phyloP scores from a whole-genome alignment of 1,284 basidiomycete species.

The Lentinula novae-zelandiae region DNA sequence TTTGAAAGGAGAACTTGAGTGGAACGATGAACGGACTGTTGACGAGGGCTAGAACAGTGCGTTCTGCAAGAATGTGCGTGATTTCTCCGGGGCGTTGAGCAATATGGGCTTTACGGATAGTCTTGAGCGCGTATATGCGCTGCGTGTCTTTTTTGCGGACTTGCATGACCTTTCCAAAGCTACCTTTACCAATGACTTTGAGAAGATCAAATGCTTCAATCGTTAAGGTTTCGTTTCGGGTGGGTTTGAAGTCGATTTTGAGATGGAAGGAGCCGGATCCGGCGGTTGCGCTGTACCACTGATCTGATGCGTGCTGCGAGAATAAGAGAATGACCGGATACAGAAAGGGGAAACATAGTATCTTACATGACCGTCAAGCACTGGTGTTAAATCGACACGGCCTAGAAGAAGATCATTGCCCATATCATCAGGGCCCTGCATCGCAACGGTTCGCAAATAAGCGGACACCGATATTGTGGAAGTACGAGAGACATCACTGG shows the following conservation, averaged over 20 bases:
- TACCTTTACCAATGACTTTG: conserved; percentile 98
- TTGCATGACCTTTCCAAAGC: conserved; percentile 98
- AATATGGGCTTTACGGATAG: conserved; percentile 98
- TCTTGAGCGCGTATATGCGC: conserved; percentile 98
- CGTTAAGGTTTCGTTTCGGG: conserved; percentile 78
- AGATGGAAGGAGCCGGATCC: conserved; percentile 93
- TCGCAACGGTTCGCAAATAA: conserved; percentile 76
- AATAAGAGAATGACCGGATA: neutral
- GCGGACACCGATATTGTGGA: conserved; percentile 88
- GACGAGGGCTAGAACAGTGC: conserved; percentile 94
- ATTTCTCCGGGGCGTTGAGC: conserved; percentile 95
- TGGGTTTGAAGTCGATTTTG: conserved; percentile 91
- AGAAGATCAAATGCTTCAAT: conserved; percentile 97
- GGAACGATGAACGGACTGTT: conserved; percentile 99
- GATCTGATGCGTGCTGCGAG: conserved; percentile 63
- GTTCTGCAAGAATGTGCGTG: conserved; percentile 96
- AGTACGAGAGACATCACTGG: conserved; percentile 82
- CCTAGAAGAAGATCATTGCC: conserved; percentile 84
- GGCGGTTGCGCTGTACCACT: conserved; percentile 87
- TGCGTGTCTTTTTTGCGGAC: conserved; percentile 98
- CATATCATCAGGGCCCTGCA: conserved; percentile 80
- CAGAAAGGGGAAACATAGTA: conserved; percentile 2
- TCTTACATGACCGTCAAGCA: conserved; percentile 75
- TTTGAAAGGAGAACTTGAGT: conserved; percentile 99
- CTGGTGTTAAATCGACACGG: conserved; percentile 86